These are phyloP conservation scores for Cicer chorassanicum DNA, from an alignment of 306 rosid genomes.

Conservation along the genomic window DNA sequence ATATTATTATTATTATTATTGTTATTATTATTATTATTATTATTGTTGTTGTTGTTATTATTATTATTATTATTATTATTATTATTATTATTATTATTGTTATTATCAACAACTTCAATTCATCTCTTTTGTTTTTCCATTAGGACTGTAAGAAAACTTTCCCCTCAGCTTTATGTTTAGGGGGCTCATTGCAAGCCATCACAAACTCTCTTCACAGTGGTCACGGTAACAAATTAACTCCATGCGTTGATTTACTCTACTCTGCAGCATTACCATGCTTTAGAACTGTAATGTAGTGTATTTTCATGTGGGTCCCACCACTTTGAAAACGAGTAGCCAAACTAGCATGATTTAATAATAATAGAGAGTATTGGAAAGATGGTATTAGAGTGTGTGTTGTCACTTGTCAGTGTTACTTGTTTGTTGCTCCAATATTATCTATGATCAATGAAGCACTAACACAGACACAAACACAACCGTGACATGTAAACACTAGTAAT, in stretches of 20 bases:
- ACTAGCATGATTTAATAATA: too few species aligned
- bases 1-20: too few species aligned
- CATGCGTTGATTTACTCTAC: neutral
- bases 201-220: constrained; percentile 50
- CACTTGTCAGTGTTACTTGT: neutral
- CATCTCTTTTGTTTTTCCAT: neutral
- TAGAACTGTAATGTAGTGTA: neutral
- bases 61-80: too few species aligned
- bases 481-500: neutral
- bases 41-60: too few species aligned
- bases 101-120: neutral
- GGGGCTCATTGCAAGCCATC: constrained; percentile 78
- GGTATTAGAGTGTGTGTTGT: neutral
- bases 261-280: neutral
- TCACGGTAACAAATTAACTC: neutral
- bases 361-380: neutral
- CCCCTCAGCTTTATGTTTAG: constrained; percentile 85
- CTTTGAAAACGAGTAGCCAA: neutral
- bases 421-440: neutral
- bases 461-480: neutral
- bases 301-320: neutral
- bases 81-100: too few species aligned
- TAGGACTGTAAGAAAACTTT: constrained; percentile 88
- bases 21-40: neutral
- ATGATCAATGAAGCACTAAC: neutral